Conservation (phyloP, 2,329 filamentous ascomycete species). For the Cladophialophora bantiana region DNA sequence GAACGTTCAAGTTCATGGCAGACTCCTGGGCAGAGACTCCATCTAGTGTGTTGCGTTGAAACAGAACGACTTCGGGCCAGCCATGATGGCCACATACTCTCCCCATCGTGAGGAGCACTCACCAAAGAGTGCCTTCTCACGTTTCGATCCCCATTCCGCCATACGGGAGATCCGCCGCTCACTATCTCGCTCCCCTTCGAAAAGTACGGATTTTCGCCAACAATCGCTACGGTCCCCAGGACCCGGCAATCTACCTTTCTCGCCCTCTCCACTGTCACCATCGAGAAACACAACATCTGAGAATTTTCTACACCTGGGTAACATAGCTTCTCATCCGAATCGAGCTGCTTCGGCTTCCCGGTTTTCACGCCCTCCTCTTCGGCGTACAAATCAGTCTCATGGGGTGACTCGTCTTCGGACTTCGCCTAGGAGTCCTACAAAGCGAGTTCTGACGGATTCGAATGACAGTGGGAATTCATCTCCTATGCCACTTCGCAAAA, state of each 20-base stretch:
- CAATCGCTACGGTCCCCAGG: slow-evolving; percentile 59
- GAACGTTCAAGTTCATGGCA: slow-evolving; percentile 29
- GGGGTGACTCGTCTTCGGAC: slow-evolving; percentile 65
- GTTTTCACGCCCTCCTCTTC: slow-evolving; percentile 57
- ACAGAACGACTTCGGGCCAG: slow-evolving; percentile 24
- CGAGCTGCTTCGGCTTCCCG: slow-evolving; percentile 72
- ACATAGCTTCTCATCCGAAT: slow-evolving; percentile 62
- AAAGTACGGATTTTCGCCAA: slow-evolving; percentile 69
- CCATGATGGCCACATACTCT: slow-evolving; percentile 58
- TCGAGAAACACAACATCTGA: slow-evolving; percentile 60
- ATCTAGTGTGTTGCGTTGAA: slow-evolving; percentile 26
- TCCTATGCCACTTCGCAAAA: slow-evolving; percentile 49
- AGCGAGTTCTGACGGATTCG: slow-evolving; percentile 75
- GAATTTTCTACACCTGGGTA: slow-evolving; percentile 60
- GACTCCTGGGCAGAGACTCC: slow-evolving; percentile 15
- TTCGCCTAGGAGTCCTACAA: slow-evolving; percentile 81
- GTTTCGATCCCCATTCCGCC: slow-evolving; percentile 80
- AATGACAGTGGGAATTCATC: slow-evolving; percentile 74
- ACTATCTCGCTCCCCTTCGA: slow-evolving; percentile 91
- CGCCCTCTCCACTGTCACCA: slow-evolving; percentile 65
- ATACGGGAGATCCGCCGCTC: slow-evolving; percentile 86
- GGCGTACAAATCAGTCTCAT: slow-evolving; percentile 47
- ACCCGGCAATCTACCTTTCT: slow-evolving; percentile 55
- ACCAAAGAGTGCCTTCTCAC: slow-evolving; percentile 79
- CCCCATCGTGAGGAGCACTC: slow-evolving; percentile 68